Evolutionary conservation across 1,284 basidiomycete genomes (phyloP).

Genomic region (Ceratobasidium sp.): DNA sequence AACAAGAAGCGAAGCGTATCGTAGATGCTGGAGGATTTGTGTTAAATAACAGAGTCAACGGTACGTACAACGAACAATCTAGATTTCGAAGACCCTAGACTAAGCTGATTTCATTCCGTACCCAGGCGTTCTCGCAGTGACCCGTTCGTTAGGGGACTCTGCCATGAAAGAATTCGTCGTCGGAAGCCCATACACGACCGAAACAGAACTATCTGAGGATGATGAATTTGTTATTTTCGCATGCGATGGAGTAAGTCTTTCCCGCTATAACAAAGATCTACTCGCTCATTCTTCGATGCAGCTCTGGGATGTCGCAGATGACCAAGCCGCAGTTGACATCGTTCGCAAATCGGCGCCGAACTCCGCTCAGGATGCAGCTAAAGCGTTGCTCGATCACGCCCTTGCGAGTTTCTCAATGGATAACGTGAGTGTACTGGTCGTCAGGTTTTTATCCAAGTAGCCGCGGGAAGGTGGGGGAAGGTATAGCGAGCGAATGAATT

Average conservation of each 20-base stretch:
- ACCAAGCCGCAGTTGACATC: slow-evolving; percentile 93
- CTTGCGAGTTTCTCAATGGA: slow-evolving; percentile 90
- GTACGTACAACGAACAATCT: slow-evolving; percentile 53
- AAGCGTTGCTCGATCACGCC: slow-evolving; percentile 86
- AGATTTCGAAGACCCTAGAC: slow-evolving; percentile 33
- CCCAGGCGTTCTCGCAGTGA: slow-evolving; percentile 90
- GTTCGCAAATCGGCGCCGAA: slow-evolving; percentile 71
- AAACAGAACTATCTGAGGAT: slow-evolving; percentile 89
- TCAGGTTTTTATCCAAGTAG: slow-evolving; percentile 65
- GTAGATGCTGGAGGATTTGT: slow-evolving; percentile 98
- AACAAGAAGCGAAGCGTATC: slow-evolving; percentile 97
- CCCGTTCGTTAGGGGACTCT: slow-evolving; percentile 94
- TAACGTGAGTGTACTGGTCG: slow-evolving; percentile 86
- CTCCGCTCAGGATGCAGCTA: slow-evolving; percentile 82
- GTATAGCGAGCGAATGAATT: not conserved
- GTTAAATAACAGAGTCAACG: slow-evolving; percentile 98
- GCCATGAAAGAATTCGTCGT: slow-evolving; percentile 99
- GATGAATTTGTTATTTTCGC: slow-evolving; percentile 97
- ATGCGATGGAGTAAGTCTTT: slow-evolving; percentile 90
- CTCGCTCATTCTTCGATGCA: slow-evolving; percentile 56
- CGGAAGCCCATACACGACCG: slow-evolving; percentile 97
- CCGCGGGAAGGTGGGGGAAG: not conserved
- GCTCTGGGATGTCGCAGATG: slow-evolving; percentile 97
- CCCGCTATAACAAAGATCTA: not conserved
- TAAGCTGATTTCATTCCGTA: not conserved